phyloP scores from a whole-genome alignment of 306 rosid genomes.

The Albizia julibrissin region DNA sequence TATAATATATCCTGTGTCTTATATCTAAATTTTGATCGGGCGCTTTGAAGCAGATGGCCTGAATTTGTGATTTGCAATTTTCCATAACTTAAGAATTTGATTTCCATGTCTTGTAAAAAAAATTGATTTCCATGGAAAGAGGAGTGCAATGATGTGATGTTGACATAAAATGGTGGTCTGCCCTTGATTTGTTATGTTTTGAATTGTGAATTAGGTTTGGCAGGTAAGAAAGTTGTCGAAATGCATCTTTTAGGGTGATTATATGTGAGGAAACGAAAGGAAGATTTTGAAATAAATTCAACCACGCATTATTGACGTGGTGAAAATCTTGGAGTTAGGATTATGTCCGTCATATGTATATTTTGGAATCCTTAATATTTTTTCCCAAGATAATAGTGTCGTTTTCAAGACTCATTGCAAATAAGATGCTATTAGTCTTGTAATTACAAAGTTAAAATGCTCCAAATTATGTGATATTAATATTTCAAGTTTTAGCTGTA shows the following conservation, averaged over 20 bases:
- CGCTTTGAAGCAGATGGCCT: conserved; percentile 21
- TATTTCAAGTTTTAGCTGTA: background rate
- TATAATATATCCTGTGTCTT: conserved; percentile 20
- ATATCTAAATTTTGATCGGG: conserved; percentile 18
- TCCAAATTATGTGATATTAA: background rate
- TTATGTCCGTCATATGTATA: background rate
- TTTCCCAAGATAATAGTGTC: background rate
- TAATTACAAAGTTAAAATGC: background rate
- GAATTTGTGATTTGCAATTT: conserved; percentile 26
- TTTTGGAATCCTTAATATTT: background rate
- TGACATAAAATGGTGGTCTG: background rate
- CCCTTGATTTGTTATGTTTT: background rate
- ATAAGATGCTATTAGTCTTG: background rate
- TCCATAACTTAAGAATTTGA: background rate
- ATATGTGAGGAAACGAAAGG: background rate
- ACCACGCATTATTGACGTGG: background rate
- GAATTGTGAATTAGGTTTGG: background rate
- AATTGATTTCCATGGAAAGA: background rate
- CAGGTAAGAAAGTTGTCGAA: background rate
- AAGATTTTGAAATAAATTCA: background rate
- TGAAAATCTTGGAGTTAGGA: background rate
- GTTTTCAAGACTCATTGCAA: background rate
- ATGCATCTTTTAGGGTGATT: background rate
- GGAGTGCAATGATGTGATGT: background rate
- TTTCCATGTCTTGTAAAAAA: background rate